phyloP scores from a whole-genome alignment of 768 basidiomycete genomes.

The Sutorius australiensis region DNA sequence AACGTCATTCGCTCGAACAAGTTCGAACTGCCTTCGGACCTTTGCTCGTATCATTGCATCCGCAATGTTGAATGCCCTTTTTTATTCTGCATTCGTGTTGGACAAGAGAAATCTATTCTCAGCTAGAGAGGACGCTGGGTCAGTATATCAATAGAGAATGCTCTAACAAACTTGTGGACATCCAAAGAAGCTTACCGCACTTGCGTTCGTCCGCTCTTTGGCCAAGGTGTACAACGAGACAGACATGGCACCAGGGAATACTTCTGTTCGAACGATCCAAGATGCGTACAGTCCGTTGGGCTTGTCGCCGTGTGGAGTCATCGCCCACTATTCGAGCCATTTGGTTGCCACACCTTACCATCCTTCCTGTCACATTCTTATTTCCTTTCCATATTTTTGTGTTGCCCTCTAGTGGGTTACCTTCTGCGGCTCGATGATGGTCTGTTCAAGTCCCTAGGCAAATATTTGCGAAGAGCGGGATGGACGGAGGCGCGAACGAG shows the following conservation, averaged over 20 bases:
- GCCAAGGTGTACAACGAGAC: constrained; percentile 58
- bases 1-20: constrained; percentile 65
- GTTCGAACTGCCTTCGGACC: constrained; percentile 39
- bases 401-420: too few relatives aligned
- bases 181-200: constrained; percentile 63
- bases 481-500: too few relatives aligned
- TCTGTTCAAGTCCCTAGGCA: too few relatives aligned
- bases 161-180: constrained; percentile 24
- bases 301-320: too few relatives aligned
- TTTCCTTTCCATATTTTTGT: too few relatives aligned
- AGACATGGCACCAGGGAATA: constrained; percentile 77
- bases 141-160: not conserved
- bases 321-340: too few relatives aligned
- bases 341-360: too few relatives aligned
- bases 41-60: constrained; percentile 61
- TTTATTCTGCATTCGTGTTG: constrained; percentile 61
- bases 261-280: constrained; percentile 80
- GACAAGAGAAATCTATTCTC: constrained; percentile 55
- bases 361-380: too few relatives aligned
- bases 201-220: constrained; percentile 64
- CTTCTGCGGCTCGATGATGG: too few relatives aligned
- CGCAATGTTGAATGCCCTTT: constrained; percentile 59
- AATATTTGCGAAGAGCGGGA: too few relatives aligned
- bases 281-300: constrained; percentile 73
- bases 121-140: constrained; percentile 39